Conservation (phyloP, 2,329 filamentous ascomycete species). For the Penicillium vulpinum region DNA sequence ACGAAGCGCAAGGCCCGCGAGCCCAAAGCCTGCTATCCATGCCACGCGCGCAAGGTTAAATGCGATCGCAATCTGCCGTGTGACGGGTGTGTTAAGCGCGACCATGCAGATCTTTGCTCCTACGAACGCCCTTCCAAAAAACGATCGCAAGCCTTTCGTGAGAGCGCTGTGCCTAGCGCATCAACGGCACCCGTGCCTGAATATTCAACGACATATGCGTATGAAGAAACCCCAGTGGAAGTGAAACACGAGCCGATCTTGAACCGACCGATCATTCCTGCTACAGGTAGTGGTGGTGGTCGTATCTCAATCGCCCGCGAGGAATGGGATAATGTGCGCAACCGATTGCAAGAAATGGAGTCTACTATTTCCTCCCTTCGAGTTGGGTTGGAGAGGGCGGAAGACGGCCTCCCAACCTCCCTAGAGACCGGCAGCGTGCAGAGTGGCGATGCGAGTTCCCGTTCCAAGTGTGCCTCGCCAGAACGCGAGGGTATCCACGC, state of each 20-base stretch:
- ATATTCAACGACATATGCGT: conserved; percentile 8
- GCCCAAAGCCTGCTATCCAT: conserved; percentile 50
- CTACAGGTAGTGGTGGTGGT: conserved; percentile 15
- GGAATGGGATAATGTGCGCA: conserved; percentile 47
- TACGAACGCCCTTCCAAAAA: conserved; percentile 52
- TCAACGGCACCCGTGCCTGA: conserved; percentile 10
- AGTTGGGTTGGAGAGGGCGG: conserved; percentile 40
- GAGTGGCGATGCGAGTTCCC: conserved; percentile 32
- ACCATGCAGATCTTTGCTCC: conserved; percentile 51
- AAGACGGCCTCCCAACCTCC: conserved; percentile 29
- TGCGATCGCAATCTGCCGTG: conserved; percentile 52
- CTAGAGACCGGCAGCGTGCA: conserved; percentile 34
- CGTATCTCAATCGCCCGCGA: conserved; percentile 44
- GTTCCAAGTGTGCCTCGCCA: conserved; percentile 37
- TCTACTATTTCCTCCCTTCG: conserved; percentile 42
- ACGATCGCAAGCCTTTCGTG: conserved; percentile 30
- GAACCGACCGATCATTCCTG: conserved; percentile 16
- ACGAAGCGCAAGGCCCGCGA: conserved; percentile 51
- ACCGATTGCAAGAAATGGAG: conserved; percentile 46
- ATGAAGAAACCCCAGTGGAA: conserved; percentile 24
- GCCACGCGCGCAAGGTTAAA: conserved; percentile 51
- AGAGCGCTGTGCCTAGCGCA: conserved; percentile 22
- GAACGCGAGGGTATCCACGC: conserved; percentile 61
- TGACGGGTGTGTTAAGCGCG: conserved; percentile 51
- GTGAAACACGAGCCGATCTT: conserved; percentile 27